Evolutionary conservation across 805 yeast genomes (phyloP), one percentile per base, ranked within the genome.

Genomic region (Nakazawaea molendinolei): DNA sequence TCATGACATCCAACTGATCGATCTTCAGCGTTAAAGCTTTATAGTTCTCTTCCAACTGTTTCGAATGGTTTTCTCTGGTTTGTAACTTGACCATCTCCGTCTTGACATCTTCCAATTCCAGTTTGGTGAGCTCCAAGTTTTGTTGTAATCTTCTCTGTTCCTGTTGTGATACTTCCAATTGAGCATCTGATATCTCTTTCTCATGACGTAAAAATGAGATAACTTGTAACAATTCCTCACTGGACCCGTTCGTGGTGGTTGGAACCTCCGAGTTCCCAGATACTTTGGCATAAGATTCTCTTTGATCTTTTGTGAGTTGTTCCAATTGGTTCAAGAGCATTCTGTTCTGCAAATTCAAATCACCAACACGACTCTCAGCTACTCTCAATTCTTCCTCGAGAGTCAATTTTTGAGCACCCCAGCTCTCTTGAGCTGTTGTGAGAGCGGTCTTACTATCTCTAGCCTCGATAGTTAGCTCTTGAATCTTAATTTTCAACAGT

Each of bases 271-370:
- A 41, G 16, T 46, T 53, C 31, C 57, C 27, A n/a, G 13, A 6
- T 14, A 24, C 13, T 8, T 10, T 5, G 14, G n/a, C 13, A 8
- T 5, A 24, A 24, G 28, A 26, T 33, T 23, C 39, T 34, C n/a
- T 9, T 8, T 20, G n/a, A 2, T 39, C 33, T 15, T 49, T 51
- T 13, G 53, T 48, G 24, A 57, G 36, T 8, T 52, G 46, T 40
- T 80, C 90, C 19, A 86, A 55, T 53, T 85, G 92, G 44, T 76
- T 78, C 41, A 79, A 69, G 13, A 86, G 60, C 5, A 84, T 63
- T 33, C 72, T 63, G 51, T 85, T 83, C 51, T 85, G 94, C n/a
- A 73, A 64, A 10, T 71, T 61, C 25, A 84, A 56, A 35, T 79
- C 87, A 16, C 71, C 66, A 18, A 72, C 49, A 42, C 76, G 70